These are phyloP conservation scores for Camelina laxa DNA, from an alignment of 345 rosid species.

Conservation along the genomic window DNA sequence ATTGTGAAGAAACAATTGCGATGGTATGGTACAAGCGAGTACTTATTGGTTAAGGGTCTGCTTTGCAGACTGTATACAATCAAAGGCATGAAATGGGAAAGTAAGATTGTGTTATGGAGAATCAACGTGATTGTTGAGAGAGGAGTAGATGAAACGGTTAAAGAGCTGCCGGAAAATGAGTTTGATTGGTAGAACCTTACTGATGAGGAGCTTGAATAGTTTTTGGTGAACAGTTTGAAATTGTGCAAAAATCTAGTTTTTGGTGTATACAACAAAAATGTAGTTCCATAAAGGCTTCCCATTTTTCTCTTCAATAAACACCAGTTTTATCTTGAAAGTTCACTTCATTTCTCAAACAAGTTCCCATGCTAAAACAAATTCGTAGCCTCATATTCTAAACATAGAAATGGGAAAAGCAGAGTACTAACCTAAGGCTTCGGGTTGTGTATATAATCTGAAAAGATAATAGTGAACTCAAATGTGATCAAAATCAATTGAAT, in stretches of 20 bases:
- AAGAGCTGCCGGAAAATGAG: not conserved
- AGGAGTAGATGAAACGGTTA: not conserved
- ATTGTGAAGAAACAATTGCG: not conserved
- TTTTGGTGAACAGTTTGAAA: not conserved
- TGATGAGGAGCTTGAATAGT: not conserved
- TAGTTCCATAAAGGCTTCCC: too few relatives aligned
- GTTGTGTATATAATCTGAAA: too few relatives aligned
- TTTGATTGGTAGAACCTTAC: not conserved
- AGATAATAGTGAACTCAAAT: too few relatives aligned
- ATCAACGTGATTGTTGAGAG: not conserved
- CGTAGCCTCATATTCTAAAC: too few relatives aligned
- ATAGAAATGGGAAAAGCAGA: too few relatives aligned
- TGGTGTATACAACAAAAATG: not conserved
- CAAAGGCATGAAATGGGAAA: slow-evolving; percentile 8
- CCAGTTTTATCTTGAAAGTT: too few relatives aligned
- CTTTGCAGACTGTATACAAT: slow-evolving; percentile 2
- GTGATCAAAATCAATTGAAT: too few relatives aligned
- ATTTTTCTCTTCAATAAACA: too few relatives aligned
- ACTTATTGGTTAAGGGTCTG: slow-evolving; percentile 3
- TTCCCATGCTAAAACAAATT: too few relatives aligned
- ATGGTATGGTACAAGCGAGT: not conserved
- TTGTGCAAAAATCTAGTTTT: not conserved
- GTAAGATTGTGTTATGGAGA: slow-evolving; percentile 19
- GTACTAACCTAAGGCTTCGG: too few relatives aligned
- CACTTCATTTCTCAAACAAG: too few relatives aligned